A percentile compares a stretch with the other conserved stretches of the same genome.
Evolutionary conservation across 1,139 yeast genomes (phyloP).

Genomic region (Maudiozyma humilis): DNA sequence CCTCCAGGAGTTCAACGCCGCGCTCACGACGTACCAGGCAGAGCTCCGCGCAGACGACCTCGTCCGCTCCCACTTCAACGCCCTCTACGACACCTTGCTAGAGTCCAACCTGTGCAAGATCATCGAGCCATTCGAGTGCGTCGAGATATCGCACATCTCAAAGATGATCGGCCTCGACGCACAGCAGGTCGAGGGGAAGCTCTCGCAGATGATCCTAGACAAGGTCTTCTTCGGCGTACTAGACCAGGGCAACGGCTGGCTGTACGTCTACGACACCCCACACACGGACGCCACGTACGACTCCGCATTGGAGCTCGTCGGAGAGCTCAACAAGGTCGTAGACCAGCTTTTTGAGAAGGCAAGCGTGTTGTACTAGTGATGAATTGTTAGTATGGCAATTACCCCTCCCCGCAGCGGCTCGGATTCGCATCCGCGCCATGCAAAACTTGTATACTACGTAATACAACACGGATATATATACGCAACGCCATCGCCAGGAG

Average conservation of each 20-base stretch:
- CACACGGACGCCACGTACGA: conserved; percentile 83
- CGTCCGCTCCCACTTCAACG: conserved; percentile 85
- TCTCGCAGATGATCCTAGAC: conserved; percentile 93
- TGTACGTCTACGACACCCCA: conserved; percentile 84
- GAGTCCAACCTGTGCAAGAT: conserved; percentile 91
- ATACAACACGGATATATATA: neutral
- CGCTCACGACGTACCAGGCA: conserved; percentile 58
- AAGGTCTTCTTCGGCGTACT: conserved; percentile 89
- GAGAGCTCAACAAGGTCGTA: conserved; percentile 79
- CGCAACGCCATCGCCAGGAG: neutral
- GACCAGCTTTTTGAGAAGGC: conserved; percentile 93
- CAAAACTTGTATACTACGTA: neutral
- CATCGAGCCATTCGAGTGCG: conserved; percentile 92
- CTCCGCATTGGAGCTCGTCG: conserved; percentile 77
- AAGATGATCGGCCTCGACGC: conserved; percentile 80
- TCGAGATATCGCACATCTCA: conserved; percentile 83
- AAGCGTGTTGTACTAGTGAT: conserved; percentile 52
- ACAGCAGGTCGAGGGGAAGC: conserved; percentile 86
- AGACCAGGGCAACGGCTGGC: conserved; percentile 98
- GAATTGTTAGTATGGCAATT: no score
- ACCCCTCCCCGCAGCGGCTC: no score
- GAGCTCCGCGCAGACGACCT: conserved; percentile 84
- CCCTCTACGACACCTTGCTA: conserved; percentile 82
- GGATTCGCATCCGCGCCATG: no score
- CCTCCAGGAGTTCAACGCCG: conserved; percentile 78